phyloP scores from a whole-genome alignment of 148 eudicot genomes.

The Hydrangea macrophylla region DNA sequence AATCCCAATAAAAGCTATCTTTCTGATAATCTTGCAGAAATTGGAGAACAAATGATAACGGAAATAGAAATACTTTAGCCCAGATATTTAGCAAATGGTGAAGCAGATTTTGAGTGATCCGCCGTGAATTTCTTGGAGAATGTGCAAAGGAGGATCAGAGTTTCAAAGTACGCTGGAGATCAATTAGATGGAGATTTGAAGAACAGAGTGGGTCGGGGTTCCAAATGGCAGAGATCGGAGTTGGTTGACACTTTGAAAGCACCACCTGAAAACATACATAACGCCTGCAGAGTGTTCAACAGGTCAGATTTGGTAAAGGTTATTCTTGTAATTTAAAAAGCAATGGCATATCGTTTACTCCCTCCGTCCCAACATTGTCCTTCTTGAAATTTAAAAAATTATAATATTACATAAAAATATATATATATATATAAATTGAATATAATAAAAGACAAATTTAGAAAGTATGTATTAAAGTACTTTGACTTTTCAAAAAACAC shows the following conservation, averaged over 20 bases:
- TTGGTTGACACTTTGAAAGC: constrained; percentile 15
- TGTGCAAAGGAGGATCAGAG: constrained; percentile 1
- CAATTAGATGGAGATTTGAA: background rate
- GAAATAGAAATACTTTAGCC: background rate
- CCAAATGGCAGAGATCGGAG: constrained; percentile 12
- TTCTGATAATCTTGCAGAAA: background rate
- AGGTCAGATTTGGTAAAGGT: too few relatives aligned
- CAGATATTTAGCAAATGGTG: constrained; percentile 10
- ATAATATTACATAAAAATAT: too few relatives aligned
- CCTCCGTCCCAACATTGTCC: too few relatives aligned
- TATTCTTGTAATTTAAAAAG: too few relatives aligned
- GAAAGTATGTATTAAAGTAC: too few relatives aligned
- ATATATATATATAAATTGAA: too few relatives aligned
- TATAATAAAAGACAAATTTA: too few relatives aligned
- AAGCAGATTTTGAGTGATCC: background rate
- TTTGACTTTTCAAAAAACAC: too few relatives aligned
- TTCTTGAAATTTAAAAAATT: too few relatives aligned
- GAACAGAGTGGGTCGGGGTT: background rate
- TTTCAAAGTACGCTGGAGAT: background rate
- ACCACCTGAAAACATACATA: constrained; percentile 5
- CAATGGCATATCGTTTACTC: too few relatives aligned
- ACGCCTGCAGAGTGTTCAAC: background rate
- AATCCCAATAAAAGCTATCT: background rate
- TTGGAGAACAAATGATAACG: background rate
- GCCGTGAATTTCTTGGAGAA: background rate